Percentiles rank a stretch among this genome's conserved stretches.
These are phyloP conservation scores for Diaporthe ilicicola DNA, from an alignment of 2,329 filamentous ascomycete species.

Conservation along the genomic window DNA sequence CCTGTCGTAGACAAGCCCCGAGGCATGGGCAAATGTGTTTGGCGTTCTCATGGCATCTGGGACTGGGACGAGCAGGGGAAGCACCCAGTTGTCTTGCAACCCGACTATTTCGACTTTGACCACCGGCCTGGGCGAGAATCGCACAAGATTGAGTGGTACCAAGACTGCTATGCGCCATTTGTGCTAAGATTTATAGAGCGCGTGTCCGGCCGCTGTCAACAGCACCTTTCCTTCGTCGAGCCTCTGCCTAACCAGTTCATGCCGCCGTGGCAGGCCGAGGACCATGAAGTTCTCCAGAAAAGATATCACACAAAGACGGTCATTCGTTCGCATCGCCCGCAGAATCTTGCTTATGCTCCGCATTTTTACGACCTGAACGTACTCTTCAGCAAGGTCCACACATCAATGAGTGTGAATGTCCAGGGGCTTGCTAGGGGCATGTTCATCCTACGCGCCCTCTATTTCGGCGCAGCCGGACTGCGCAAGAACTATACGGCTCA, in stretches of 20 bases:
- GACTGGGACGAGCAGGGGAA: constrained; percentile 45
- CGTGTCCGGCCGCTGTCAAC: constrained; percentile 41
- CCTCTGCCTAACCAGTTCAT: constrained; percentile 53
- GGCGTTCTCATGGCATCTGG: constrained; percentile 50
- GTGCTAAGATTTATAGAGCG: constrained; percentile 47
- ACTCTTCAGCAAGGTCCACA: constrained; percentile 47
- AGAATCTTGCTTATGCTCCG: constrained; percentile 50
- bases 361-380: constrained; percentile 55
- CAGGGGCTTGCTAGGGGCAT: constrained; percentile 50
- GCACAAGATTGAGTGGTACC: constrained; percentile 49
- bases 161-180: constrained; percentile 52
- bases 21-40: constrained; percentile 48
- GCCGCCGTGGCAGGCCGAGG: constrained; percentile 45
- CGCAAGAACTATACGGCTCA: constrained; percentile 50
- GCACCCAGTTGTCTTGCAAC: constrained; percentile 39
- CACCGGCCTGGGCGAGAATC: constrained; percentile 48
- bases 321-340: constrained; percentile 40
- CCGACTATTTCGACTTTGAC: constrained; percentile 49
- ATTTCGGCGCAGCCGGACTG: constrained; percentile 48
- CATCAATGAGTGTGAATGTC: constrained; percentile 50
- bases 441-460: constrained; percentile 51
- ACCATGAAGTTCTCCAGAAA: constrained; percentile 32
- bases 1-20: constrained; percentile 33
- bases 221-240: constrained; percentile 48
- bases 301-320: constrained; percentile 41